These are phyloP conservation scores for Metroxylon sagu DNA, from an alignment of 176 grass and related monocot species.

Conservation along the genomic window DNA sequence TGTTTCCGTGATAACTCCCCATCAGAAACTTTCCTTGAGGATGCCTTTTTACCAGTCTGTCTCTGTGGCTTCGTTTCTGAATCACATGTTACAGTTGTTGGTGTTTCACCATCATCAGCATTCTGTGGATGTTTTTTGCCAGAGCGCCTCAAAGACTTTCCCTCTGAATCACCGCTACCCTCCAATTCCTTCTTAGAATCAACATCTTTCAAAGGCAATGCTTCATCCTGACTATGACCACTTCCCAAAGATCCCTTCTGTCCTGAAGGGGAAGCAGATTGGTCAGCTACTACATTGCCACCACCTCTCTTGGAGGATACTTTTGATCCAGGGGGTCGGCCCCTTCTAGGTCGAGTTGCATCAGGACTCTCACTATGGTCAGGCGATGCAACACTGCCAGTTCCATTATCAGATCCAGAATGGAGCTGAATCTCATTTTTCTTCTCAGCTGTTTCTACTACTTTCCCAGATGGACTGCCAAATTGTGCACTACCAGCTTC, in stretches of 20 bases:
- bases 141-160: constrained; percentile 25
- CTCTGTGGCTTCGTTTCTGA: constrained; percentile 9
- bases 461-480: background rate
- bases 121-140: constrained; percentile 25
- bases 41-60: constrained; percentile 8
- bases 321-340: constrained; percentile 23
- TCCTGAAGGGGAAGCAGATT: constrained; percentile 1
- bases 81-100: background rate
- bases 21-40: constrained; percentile 17
- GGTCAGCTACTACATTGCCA: background rate
- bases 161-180: constrained; percentile 26
- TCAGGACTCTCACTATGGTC: constrained; percentile 23
- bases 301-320: constrained; percentile 29
- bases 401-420: constrained; percentile 25
- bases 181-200: constrained; percentile 34
- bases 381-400: constrained; percentile 8
- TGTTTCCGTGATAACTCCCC: constrained; percentile 31
- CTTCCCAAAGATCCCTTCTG: constrained; percentile 2
- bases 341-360: constrained; percentile 30
- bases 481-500: background rate
- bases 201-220: background rate
- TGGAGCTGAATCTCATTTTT: constrained; percentile 18
- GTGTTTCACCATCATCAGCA: constrained; percentile 5
- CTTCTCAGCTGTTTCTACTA: constrained; percentile 12
- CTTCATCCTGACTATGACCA: background rate